These are phyloP conservation scores for Drechslera avenae DNA, from an alignment of 2,329 filamentous ascomycete species.

Conservation along the genomic window DNA sequence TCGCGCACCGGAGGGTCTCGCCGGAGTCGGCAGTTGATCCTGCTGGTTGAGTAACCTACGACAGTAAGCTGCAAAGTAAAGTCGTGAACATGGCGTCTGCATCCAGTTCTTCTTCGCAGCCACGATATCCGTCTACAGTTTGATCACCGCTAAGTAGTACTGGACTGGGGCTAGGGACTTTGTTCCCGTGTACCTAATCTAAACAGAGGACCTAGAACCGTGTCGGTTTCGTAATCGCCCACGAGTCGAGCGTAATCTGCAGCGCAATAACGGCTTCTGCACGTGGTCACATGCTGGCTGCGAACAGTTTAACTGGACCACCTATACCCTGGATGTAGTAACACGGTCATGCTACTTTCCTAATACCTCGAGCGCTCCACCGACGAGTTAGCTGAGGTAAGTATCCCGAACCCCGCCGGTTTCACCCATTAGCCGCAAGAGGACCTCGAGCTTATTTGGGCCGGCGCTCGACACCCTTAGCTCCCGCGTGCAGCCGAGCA, in stretches of 20 bases:
- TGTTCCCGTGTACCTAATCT: background rate
- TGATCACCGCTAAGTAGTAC: too few relatives aligned
- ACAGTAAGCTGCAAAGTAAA: too few relatives aligned
- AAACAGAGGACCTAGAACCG: background rate
- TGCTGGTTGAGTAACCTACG: constrained; percentile 6
- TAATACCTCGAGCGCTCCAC: constrained; percentile 5
- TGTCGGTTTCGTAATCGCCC: background rate
- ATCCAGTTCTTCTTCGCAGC: background rate
- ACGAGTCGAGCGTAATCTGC: constrained; percentile 13
- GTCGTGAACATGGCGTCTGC: constrained; percentile 13
- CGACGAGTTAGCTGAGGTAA: constrained; percentile 6
- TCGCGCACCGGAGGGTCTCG: constrained; percentile 9
- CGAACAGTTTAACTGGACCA: constrained; percentile 14
- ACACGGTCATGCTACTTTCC: constrained; percentile 6
- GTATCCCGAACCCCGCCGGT: constrained; percentile 10
- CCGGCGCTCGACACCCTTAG: background rate
- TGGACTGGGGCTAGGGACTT: background rate
- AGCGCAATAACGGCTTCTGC: constrained; percentile 9
- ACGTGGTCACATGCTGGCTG: constrained; percentile 14
- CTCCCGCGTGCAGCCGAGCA: background rate
- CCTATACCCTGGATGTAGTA: constrained; percentile 18
- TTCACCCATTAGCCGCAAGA: background rate
- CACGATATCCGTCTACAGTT: too few relatives aligned
- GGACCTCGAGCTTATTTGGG: background rate
- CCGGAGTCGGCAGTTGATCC: background rate